Conservation (phyloP, 1,139 yeast species). For the Lodderomyces pseudojiufengensis region DNA sequence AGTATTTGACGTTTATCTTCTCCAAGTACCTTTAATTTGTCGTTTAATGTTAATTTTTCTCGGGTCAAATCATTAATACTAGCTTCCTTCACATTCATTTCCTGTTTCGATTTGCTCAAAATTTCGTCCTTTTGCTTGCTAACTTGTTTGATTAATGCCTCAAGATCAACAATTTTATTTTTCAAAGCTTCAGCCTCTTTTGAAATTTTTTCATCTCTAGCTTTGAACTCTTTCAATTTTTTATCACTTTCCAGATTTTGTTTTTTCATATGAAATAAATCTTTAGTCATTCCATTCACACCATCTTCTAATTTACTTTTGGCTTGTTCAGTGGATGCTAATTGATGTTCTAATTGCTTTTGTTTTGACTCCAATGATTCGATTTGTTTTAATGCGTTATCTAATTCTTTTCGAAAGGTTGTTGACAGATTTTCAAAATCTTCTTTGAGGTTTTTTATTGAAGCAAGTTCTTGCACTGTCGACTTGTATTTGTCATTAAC, state of each 20-base stretch:
- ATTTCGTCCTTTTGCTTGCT: too few relatives aligned
- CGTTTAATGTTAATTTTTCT: background rate
- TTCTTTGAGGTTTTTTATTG: conserved; percentile 31
- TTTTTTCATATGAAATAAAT: conserved; percentile 62
- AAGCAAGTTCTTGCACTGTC: conserved; percentile 31
- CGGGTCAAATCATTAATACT: too few relatives aligned
- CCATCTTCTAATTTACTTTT: conserved; percentile 80
- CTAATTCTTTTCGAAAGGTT: conserved; percentile 27
- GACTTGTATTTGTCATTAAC: conserved; percentile 31
- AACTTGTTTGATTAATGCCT: too few relatives aligned
- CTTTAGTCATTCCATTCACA: conserved; percentile 86
- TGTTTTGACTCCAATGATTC: conserved; percentile 21
- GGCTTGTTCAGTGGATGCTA: conserved; percentile 33
- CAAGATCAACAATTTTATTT: background rate
- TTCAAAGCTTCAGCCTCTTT: conserved; percentile 5
- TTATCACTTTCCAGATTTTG: conserved; percentile 54
- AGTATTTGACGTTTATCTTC: too few relatives aligned
- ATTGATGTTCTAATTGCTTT: conserved; percentile 25
- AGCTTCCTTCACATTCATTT: too few relatives aligned
- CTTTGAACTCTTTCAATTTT: conserved; percentile 33
- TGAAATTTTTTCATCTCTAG: conserved; percentile 32
- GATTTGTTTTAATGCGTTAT: conserved; percentile 24
- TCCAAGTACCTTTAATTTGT: background rate
- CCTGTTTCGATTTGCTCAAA: too few relatives aligned
- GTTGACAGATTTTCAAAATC: conserved; percentile 28